Conservation (phyloP, 2,329 filamentous ascomycete genomes). For the Beauveria brongniartii region DNA sequence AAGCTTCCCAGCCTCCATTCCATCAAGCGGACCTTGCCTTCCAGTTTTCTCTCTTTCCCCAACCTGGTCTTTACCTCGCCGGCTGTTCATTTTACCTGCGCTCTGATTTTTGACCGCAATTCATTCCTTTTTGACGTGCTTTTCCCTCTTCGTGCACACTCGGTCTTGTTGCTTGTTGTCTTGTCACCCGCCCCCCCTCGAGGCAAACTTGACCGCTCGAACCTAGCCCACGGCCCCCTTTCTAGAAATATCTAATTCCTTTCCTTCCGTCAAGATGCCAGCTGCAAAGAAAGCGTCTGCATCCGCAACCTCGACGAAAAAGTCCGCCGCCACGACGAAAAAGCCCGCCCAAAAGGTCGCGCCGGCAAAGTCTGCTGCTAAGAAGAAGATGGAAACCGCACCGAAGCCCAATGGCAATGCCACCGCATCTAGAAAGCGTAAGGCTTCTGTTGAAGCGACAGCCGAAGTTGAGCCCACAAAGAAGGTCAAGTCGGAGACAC, state of each 20-base stretch:
- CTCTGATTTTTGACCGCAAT: background rate
- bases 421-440: slow-evolving; percentile 21
- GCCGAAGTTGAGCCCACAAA: slow-evolving; percentile 18
- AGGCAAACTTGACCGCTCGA: background rate
- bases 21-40: slow-evolving; percentile 3
- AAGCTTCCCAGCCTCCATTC: slow-evolving; percentile 5
- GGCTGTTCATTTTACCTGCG: background rate
- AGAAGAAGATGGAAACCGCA: slow-evolving; percentile 13
- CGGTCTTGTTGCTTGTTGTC: background rate
- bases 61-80: background rate
- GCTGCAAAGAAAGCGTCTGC: background rate
- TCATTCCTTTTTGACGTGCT: background rate
- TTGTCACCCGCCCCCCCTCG: background rate
- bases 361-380: slow-evolving; percentile 17
- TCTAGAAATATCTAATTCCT: background rate
- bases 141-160: background rate
- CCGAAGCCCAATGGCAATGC: slow-evolving; percentile 7
- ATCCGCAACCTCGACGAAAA: background rate
- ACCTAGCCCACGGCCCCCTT: background rate
- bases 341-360: background rate
- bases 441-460: slow-evolving; percentile 13
- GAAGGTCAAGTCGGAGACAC: slow-evolving; percentile 16
- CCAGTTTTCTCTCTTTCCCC: background rate
- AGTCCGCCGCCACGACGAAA: background rate
- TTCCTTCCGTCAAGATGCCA: background rate